phyloP scores from a whole-genome alignment of 257 asterid species.

The Salvia hispanica region DNA sequence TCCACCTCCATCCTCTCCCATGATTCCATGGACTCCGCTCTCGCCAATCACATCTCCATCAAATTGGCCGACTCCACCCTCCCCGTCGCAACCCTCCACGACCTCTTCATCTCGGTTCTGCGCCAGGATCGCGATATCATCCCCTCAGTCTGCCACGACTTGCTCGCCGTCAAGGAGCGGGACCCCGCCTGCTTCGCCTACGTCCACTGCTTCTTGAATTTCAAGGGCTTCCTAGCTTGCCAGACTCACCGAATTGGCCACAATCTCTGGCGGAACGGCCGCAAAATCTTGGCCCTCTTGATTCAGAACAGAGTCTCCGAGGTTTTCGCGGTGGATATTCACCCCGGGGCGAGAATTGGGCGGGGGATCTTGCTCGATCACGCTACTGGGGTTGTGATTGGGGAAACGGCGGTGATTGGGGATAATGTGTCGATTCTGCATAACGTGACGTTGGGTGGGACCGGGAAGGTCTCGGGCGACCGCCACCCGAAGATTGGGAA shows the following conservation, averaged over 20 bases:
- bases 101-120: slow-evolving; percentile 53
- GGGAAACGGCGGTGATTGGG: slow-evolving; percentile 90
- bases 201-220: slow-evolving; percentile 79
- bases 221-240: slow-evolving; percentile 76
- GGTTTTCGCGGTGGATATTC: slow-evolving; percentile 82
- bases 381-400: slow-evolving; percentile 83
- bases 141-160: slow-evolving; percentile 51
- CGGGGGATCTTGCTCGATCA: slow-evolving; percentile 88
- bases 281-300: slow-evolving; percentile 63
- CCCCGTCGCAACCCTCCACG: slow-evolving; percentile 51
- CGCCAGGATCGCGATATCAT: slow-evolving; percentile 57
- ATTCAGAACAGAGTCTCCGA: slow-evolving; percentile 80
- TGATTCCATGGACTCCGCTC: slow-evolving; percentile 63
- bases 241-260: slow-evolving; percentile 80
- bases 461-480: slow-evolving; percentile 79
- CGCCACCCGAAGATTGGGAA: slow-evolving; percentile 87
- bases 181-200: slow-evolving; percentile 93
- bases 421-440: slow-evolving; percentile 85
- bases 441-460: slow-evolving; percentile 88
- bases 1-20: slow-evolving; percentile 55
- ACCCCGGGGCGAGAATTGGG: slow-evolving; percentile 86
- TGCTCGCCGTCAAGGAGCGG: slow-evolving; percentile 74
- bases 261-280: slow-evolving; percentile 61
- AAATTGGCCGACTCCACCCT: slow-evolving; percentile 61
- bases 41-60: slow-evolving; percentile 63